A percentile compares a stretch with the other conserved stretches of the same genome.
phyloP scores from a whole-genome alignment of 2,329 filamentous ascomycete genomes.

The Alternaria conjuncta region DNA sequence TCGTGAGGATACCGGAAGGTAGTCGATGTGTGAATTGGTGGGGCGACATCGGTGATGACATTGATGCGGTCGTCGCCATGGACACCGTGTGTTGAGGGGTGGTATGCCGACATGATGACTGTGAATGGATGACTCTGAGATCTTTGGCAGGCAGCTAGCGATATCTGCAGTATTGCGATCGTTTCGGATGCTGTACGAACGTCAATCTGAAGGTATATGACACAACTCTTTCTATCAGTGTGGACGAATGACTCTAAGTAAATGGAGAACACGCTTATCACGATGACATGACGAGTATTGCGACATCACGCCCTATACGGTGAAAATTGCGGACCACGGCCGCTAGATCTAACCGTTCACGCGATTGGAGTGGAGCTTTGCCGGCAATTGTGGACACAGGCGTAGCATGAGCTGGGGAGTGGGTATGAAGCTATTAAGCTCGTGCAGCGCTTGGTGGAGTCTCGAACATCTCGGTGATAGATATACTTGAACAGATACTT shows the following conservation, averaged over 20 bases:
- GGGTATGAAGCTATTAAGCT: neutral
- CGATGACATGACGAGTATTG: constrained; percentile 7
- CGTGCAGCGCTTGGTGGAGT: neutral
- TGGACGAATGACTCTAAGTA: neutral
- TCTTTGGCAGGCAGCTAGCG: neutral
- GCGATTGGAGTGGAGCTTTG: constrained; percentile 13
- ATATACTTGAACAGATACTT: neutral
- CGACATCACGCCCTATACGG: constrained; percentile 21
- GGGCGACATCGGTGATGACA: constrained; percentile 78
- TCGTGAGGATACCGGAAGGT: constrained; percentile 83
- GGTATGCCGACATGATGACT: constrained; percentile 27
- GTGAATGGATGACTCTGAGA: neutral
- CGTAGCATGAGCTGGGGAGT: constrained; percentile 1
- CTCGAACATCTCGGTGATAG: neutral
- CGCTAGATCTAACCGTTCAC: constrained; percentile 10
- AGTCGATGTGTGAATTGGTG: constrained; percentile 87
- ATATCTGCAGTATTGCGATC: neutral
- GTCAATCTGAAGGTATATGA: neutral
- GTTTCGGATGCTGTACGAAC: neutral
- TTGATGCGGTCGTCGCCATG: constrained; percentile 84
- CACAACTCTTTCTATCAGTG: neutral
- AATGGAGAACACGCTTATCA: neutral
- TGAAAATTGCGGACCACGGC: neutral
- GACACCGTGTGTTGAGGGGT: constrained; percentile 74
- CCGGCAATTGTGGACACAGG: constrained; percentile 8